Evolutionary conservation across 139 green algal species (phyloP), one percentile per base, ranked within the genome.

Genomic region (Chlamydomonas sp.): DNA sequence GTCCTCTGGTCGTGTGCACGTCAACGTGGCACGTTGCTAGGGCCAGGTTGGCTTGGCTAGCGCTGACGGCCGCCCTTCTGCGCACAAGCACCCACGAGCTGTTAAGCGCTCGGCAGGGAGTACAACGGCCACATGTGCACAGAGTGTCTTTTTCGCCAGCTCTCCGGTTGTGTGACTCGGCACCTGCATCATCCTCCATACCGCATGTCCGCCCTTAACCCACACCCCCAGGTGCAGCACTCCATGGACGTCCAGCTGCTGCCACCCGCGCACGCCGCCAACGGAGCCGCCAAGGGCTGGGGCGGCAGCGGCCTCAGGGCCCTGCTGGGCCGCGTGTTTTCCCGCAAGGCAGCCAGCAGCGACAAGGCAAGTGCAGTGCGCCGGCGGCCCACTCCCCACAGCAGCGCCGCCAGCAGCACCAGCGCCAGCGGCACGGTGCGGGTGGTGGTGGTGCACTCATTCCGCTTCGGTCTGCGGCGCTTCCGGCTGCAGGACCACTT

Each of bases 401-500:
- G 12, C 79, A 4, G 64, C 67, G 57, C 16, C 57, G 59, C 64
- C 12, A 20, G 12, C 49, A 1, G 57, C 49, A n/a, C 18, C 63
- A 17, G 15, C 57, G 62, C 59, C 6, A 5, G 67, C 20, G 18
- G 1, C 7, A 66, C 69, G 9, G 74, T 86, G 18, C 68, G 59
- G 0, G 81, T 86, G 59, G 10, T 71, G 0, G 81, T 69, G 10
- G 79, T 71, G n/a, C 79, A 80, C 60, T 3, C 17, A 12, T 86
- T 86, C 82, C 60, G 63, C 4, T 88, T 62, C 63, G 83, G 83
- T 1, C 31, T 88, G 31, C 83, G 83, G 6, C 74, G 73, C 0
- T 88, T 88, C 74, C 62, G 49, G 15, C 62, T 88, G 73, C 31
- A 77, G 15, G 83, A 88, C 74, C 73, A 76, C 16, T 88, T 82